Percentiles rank a stretch among this genome's conserved stretches.
Evolutionary conservation across 805 yeast genomes (phyloP).

Genomic region (Lipomyces oligophaga): DNA sequence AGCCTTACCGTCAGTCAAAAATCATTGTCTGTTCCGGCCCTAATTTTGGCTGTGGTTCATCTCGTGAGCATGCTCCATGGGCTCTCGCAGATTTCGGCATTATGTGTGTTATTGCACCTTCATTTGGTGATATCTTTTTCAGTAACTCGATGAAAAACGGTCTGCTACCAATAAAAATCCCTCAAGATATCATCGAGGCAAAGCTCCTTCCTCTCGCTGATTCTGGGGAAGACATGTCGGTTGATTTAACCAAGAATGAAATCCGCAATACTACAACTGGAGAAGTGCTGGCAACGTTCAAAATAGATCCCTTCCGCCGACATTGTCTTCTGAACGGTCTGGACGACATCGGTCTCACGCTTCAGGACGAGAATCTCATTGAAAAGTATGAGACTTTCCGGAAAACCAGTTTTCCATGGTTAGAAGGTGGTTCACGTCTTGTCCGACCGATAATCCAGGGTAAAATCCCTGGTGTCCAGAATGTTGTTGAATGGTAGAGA

Average conservation of each 20-base stretch:
- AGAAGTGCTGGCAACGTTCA: conserved; percentile 77
- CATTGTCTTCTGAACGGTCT: conserved; percentile 92
- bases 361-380: conserved; percentile 81
- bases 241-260: conserved; percentile 84
- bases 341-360: conserved; percentile 93
- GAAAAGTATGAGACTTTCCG: conserved; percentile 69
- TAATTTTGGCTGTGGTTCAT: conserved; percentile 98
- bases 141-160: conserved; percentile 97
- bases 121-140: conserved; percentile 97
- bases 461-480: conserved; percentile 27
- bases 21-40: conserved; percentile 90
- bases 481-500: conserved; percentile 28
- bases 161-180: conserved; percentile 85
- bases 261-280: conserved; percentile 58
- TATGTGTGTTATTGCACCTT: conserved; percentile 92
- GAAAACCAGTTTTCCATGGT: conserved; percentile 78
- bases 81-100: conserved; percentile 97
- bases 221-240: conserved; percentile 63
- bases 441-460: conserved; percentile 24
- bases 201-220: conserved; percentile 79
- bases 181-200: conserved; percentile 64
- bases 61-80: conserved; percentile 99
- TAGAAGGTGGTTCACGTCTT: conserved; percentile 35
- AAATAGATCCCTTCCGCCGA: conserved; percentile 86
- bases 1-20: conserved; percentile 75